Percentiles rank a stretch among this genome's conserved stretches.
Conservation (phyloP, 768 basidiomycete species). For the Tylopilus sp. region DNA sequence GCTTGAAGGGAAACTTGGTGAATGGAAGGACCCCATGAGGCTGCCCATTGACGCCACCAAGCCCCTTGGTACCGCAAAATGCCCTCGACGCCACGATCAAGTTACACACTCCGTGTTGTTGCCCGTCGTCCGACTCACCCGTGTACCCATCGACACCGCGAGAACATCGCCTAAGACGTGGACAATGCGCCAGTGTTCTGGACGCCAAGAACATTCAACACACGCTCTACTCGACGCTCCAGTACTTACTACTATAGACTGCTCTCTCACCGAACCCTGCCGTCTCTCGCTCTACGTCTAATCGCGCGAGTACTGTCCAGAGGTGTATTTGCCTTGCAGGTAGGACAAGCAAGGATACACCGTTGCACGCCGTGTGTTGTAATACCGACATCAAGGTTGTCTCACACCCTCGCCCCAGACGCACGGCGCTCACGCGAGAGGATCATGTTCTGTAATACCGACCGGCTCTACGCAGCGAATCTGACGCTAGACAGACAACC, state of each 20-base stretch:
- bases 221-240: too few relatives aligned
- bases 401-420: conserved; percentile 15
- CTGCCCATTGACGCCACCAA: too few relatives aligned
- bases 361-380: conserved; percentile 6
- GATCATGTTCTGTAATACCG: conserved; percentile 42
- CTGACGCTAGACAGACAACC: conserved; percentile 49
- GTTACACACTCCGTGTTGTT: too few relatives aligned
- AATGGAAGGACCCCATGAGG: too few relatives aligned
- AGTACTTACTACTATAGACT: too few relatives aligned
- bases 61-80: too few relatives aligned
- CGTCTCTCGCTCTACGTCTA: conserved; percentile 24
- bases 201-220: conserved; percentile 25
- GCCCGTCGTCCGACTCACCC: too few relatives aligned
- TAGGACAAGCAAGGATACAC: conserved; percentile 18
- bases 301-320: conserved; percentile 23
- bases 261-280: conserved; percentile 16
- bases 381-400: neutral
- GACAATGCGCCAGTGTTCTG: conserved; percentile 24
- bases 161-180: conserved; percentile 13
- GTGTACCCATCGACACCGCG: conserved; percentile 18
- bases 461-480: conserved; percentile 37
- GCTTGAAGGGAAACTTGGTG: too few relatives aligned
- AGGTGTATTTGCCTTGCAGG: conserved; percentile 18
- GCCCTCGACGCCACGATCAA: too few relatives aligned
- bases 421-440: conserved; percentile 33